phyloP scores from a whole-genome alignment of 2,329 filamentous ascomycete genomes.

The Bisporella sp. region DNA sequence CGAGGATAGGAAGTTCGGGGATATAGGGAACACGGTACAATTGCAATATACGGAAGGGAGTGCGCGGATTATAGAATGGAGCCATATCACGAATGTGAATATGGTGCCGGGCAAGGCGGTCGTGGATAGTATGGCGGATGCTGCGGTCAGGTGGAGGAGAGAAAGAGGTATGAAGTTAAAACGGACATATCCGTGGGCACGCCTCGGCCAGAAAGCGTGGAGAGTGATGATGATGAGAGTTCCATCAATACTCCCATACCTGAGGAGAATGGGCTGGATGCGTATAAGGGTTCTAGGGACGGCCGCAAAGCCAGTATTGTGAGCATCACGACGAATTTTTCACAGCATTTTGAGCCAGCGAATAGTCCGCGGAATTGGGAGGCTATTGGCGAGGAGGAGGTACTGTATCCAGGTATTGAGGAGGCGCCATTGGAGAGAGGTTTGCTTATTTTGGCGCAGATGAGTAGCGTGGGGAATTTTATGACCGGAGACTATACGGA shows the following conservation, averaged over 20 bases:
- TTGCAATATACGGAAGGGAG: conserved; percentile 72
- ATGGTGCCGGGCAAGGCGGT: conserved; percentile 62
- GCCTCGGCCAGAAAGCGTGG: conserved; percentile 48
- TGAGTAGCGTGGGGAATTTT: conserved; percentile 74
- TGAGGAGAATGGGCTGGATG: conserved; percentile 9
- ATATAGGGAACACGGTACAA: conserved; percentile 80
- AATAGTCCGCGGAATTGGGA: conserved; percentile 50
- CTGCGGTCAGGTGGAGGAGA: conserved; percentile 55
- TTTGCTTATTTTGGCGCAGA: conserved; percentile 77
- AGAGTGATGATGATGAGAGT: conserved; percentile 32
- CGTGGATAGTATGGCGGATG: conserved; percentile 54
- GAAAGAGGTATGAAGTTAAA: conserved; percentile 57
- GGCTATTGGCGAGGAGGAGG: conserved; percentile 42
- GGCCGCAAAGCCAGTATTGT: conserved; percentile 71
- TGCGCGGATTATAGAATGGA: conserved; percentile 70
- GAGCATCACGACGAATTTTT: conserved; percentile 67
- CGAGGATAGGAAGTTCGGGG: conserved; percentile 80
- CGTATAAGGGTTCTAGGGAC: conserved; percentile 37
- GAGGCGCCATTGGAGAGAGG: conserved; percentile 64
- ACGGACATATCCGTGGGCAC: conserved; percentile 59
- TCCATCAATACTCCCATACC: conserved; percentile 7
- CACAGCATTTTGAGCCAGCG: conserved; percentile 67
- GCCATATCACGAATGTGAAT: conserved; percentile 64
- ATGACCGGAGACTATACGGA: conserved; percentile 70
- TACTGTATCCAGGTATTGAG: conserved; percentile 51